A percentile compares a stretch with the other conserved stretches of the same genome.
These are phyloP conservation scores for Trichoderma sp. DNA, from an alignment of 2,329 filamentous ascomycete species.

Conservation along the genomic window DNA sequence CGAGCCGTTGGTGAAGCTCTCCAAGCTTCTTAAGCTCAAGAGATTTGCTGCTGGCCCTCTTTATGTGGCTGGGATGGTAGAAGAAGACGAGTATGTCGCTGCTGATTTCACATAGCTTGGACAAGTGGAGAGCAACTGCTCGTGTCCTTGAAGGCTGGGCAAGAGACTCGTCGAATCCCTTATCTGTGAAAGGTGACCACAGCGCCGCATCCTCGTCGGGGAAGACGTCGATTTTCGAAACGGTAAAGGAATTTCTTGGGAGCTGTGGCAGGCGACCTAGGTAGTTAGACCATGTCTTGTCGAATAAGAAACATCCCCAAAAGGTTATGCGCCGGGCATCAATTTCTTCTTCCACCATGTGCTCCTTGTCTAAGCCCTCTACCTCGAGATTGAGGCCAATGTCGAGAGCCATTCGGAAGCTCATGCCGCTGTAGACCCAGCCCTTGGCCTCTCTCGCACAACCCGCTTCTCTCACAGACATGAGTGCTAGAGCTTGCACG, in stretches of 20 bases:
- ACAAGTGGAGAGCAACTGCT: constrained; percentile 76
- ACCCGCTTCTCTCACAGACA: constrained; percentile 94
- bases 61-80: constrained; percentile 74
- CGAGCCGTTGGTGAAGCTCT: constrained; percentile 83
- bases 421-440: constrained; percentile 98
- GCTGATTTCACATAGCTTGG: constrained; percentile 85
- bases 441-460: constrained; percentile 92
- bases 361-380: constrained; percentile 57
- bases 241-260: constrained; percentile 73
- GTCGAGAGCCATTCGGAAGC: constrained; percentile 94
- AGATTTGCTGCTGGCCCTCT: constrained; percentile 66
- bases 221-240: constrained; percentile 87
- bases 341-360: constrained; percentile 74
- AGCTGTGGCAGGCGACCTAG: constrained; percentile 87
- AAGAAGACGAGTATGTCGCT: constrained; percentile 86
- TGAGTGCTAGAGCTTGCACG: constrained; percentile 87
- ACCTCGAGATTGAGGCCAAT: constrained; percentile 86
- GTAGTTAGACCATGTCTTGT: constrained; percentile 99
- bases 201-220: constrained; percentile 79
- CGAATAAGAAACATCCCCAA: constrained; percentile 97
- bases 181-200: constrained; percentile 88
- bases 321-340: constrained; percentile 90
- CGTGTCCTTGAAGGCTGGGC: constrained; percentile 80
- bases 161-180: constrained; percentile 67
- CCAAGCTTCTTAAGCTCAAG: constrained; percentile 88